A percentile compares a stretch with the other conserved stretches of the same genome.
Evolutionary conservation across 2,329 filamentous ascomycete species (phyloP).

Genomic region (Clarireedia homoeocarpa): DNA sequence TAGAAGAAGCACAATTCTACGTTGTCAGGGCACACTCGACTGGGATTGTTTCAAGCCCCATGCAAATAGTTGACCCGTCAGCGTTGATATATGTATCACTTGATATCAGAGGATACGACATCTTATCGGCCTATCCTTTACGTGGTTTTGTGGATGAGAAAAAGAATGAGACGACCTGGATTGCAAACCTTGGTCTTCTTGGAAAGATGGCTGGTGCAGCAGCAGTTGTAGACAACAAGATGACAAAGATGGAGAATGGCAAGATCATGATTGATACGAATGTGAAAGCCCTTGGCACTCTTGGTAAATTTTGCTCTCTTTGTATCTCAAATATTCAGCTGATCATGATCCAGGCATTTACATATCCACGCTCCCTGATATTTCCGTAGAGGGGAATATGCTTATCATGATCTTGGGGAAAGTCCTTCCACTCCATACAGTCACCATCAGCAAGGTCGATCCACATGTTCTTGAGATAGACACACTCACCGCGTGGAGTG

Average conservation of each 20-base stretch:
- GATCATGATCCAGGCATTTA: constrained; percentile 53
- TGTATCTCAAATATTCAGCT: background rate
- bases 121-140: constrained; percentile 67
- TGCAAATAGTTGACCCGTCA: constrained; percentile 36
- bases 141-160: constrained; percentile 42
- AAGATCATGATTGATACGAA: constrained; percentile 57
- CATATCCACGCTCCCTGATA: constrained; percentile 55
- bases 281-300: constrained; percentile 71
- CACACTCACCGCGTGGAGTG: constrained; percentile 66
- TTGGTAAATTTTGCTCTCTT: constrained; percentile 43
- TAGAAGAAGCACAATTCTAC: constrained; percentile 51
- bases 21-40: constrained; percentile 65
- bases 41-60: constrained; percentile 50
- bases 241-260: constrained; percentile 50
- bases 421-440: constrained; percentile 59
- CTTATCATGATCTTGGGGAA: constrained; percentile 68
- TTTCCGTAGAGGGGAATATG: constrained; percentile 33
- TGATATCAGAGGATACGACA: constrained; percentile 64
- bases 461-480: constrained; percentile 67
- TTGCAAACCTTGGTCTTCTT: constrained; percentile 70
- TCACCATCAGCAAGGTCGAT: constrained; percentile 47
- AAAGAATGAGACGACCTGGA: constrained; percentile 35
- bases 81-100: constrained; percentile 57
- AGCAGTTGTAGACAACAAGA: constrained; percentile 58
- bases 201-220: constrained; percentile 87